Base-by-base conservation (phyloP, 2,329 filamentous ascomycete genomes). In the Ilyonectria sp. region DNA sequence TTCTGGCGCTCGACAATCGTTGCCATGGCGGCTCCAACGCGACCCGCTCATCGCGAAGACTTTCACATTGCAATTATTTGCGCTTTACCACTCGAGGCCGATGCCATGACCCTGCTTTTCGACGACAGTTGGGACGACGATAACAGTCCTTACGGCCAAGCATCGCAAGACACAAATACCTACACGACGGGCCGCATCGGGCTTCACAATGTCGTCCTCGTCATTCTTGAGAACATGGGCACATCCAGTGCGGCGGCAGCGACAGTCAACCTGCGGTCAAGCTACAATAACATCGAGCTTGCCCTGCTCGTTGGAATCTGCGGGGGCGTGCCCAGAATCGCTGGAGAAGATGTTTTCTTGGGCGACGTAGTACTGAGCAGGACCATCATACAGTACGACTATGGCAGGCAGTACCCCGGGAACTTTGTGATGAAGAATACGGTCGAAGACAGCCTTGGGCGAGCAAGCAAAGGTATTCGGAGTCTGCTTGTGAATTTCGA, bases 271-370 rank as follows among this genome's bases (percentile, higher is more conserved):
- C 61, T 82, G 7, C 72, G 75, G 0, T 72, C 71, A 6, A 83
- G 79, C 55, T 84, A 80, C 57, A 58, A 60, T 0, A 63, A 66
- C 10, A 53, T 85, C 13, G 73, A 70, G 37, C 67, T 83, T 0
- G 79, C 71, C 2, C 55, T 84, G 0, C 47, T 84, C 1, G 80
- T 81, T 4, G 82, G 82, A 0, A 71, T 84, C 1, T 84, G 81
- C 59, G 82, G 81, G 5, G 81, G 76, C 13, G 72, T 78, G 5
- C 80, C 82, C 11, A 26, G 43, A 1, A 29, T 46, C 10, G 23
- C 44, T 17, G 62, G 59, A 3, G 33, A 44, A 6, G 74, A 78
- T 56, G 71, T 75, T 13, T 26, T 78, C 3, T 68, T 81, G 0
- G 78, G 79, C 8, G 78, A 81, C 56, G 76, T 81, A 0, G 65